Percentiles rank a stretch among this genome's conserved stretches.
Conservation (phyloP, 2,329 filamentous ascomycete species). For the Phyllosticta citriasiana region DNA sequence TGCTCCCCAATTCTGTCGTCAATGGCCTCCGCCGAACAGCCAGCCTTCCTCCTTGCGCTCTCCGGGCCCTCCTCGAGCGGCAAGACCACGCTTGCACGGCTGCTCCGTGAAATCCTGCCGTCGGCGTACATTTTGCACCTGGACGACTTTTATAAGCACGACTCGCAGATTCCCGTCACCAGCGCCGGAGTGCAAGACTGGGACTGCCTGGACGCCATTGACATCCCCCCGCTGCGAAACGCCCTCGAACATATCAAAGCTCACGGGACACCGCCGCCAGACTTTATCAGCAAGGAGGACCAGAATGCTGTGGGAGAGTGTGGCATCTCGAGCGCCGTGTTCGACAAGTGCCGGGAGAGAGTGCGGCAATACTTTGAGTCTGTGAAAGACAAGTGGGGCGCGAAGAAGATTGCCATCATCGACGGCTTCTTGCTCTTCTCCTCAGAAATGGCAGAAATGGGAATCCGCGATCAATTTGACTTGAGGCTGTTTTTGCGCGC, state of each 20-base stretch:
- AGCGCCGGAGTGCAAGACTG: slow-evolving; percentile 60
- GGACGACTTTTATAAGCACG: slow-evolving; percentile 89
- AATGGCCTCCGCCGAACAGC: not conserved
- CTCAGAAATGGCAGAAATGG: slow-evolving; percentile 34
- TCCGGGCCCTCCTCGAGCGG: slow-evolving; percentile 88
- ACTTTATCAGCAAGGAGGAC: slow-evolving; percentile 47
- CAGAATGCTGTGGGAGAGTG: slow-evolving; percentile 42
- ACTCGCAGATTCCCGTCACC: slow-evolving; percentile 52
- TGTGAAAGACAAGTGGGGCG: slow-evolving; percentile 11
- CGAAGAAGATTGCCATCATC: slow-evolving; percentile 55
- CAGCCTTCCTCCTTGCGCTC: slow-evolving; percentile 60
- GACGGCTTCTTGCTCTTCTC: slow-evolving; percentile 86
- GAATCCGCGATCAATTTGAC: slow-evolving; percentile 53
- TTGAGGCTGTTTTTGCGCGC: slow-evolving; percentile 70
- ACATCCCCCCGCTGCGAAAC: slow-evolving; percentile 56
- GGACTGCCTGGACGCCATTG: slow-evolving; percentile 77
- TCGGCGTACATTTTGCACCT: slow-evolving; percentile 73
- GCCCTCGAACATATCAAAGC: slow-evolving; percentile 61
- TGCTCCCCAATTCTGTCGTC: not conserved
- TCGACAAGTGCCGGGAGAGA: slow-evolving; percentile 27
- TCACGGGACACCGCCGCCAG: slow-evolving; percentile 51
- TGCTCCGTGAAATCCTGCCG: slow-evolving; percentile 74
- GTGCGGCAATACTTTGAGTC: slow-evolving; percentile 9
- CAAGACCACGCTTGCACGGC: slow-evolving; percentile 84
- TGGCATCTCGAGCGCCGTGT: slow-evolving; percentile 19